Base-by-base conservation (phyloP, 345 rosid genomes). In the Salix caprea region DNA sequence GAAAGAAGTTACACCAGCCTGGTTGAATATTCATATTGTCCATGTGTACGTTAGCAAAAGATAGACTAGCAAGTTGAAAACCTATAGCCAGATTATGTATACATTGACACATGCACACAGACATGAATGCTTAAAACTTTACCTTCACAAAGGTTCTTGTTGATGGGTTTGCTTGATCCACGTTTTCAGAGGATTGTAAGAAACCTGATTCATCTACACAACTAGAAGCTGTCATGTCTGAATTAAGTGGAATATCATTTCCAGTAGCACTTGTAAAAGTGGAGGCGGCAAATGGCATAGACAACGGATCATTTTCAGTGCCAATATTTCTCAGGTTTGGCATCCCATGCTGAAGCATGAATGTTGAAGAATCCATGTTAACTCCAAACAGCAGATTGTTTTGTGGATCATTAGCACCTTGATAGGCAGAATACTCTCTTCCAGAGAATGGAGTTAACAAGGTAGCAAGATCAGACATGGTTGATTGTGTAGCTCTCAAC, bases 131-230 rank as follows among this genome's bases (percentile, higher is more conserved):
- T 14, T 40, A n/a, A n/a, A 7, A 39, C 4, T 36, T 73, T 56
- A 87, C 90, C 90, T 87, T 87, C 75, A 87, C 86, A 85, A 85
- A 87, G 85, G 84, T 85, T 87, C 86, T 46, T 18, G 74, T 69
- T 23, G 75, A 74, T 74, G 86, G 85, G 78, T 87, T 85, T 48
- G 76, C 85, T 81, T 85, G 90, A 74, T 83, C 88, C 79, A 81
- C 85, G 71, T 81, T 81, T 65, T 85, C 90, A 42, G 88, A 81
- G 61, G 88, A 85, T 81, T 81, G 88, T 84, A 87, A 71, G 82
- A 83, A 87, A 74, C 88, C 90, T 19, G 88, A 83, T 75, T 85
- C 88, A 70, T 85, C 88, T 4, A 87, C 84, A 61, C 88, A 87
- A 78, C 90, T 87, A 64, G 90, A 87, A 58, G 90, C 74, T 21